Conservation (phyloP, 805 yeast genomes). For the Candida wancherniae region DNA sequence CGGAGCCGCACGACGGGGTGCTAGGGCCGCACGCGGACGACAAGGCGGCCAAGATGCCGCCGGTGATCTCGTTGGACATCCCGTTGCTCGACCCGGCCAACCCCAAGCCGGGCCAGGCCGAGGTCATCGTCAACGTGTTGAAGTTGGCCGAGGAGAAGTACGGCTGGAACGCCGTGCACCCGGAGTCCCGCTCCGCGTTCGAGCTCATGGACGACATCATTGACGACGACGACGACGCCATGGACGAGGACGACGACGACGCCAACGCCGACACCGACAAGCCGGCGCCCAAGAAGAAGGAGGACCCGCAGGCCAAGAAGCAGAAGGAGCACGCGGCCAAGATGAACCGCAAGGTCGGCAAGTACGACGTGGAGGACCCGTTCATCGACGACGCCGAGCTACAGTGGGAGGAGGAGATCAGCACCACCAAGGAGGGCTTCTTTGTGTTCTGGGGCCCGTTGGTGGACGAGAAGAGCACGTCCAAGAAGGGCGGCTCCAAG, state of each 20-base stretch:
- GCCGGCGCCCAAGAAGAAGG: slow-evolving; percentile 17
- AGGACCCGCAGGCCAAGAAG: slow-evolving; percentile 37
- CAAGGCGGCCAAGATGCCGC: slow-evolving; percentile 20
- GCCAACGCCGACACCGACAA: slow-evolving; percentile 20
- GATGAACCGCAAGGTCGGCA: slow-evolving; percentile 75
- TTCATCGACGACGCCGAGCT: slow-evolving; percentile 94
- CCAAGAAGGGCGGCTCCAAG: slow-evolving; percentile 25
- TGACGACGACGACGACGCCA: slow-evolving; percentile 48
- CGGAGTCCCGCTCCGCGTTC: slow-evolving; percentile 55
- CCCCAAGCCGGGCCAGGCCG: slow-evolving; percentile 54
- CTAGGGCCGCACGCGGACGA: slow-evolving; percentile 11
- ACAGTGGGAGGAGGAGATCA: slow-evolving; percentile 88
- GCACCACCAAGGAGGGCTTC: slow-evolving; percentile 90
- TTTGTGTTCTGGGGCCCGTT: slow-evolving; percentile 93
- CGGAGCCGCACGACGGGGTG: slow-evolving; percentile 4
- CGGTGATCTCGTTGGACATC: slow-evolving; percentile 52
- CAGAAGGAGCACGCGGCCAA: slow-evolving; percentile 40
- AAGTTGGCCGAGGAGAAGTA: slow-evolving; percentile 77
- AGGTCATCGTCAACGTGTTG: slow-evolving; percentile 65
- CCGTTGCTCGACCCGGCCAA: slow-evolving; percentile 45
- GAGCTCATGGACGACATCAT: slow-evolving; percentile 46
- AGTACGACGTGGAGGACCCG: slow-evolving; percentile 89
- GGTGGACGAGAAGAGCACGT: slow-evolving; percentile 45
- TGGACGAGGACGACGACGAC: slow-evolving; percentile 43
- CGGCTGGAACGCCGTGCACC: slow-evolving; percentile 71